Evolutionary conservation across 2,329 filamentous ascomycete species (phyloP), one percentile per base, ranked within the genome.

Genomic region (Xylariaceae sp.): DNA sequence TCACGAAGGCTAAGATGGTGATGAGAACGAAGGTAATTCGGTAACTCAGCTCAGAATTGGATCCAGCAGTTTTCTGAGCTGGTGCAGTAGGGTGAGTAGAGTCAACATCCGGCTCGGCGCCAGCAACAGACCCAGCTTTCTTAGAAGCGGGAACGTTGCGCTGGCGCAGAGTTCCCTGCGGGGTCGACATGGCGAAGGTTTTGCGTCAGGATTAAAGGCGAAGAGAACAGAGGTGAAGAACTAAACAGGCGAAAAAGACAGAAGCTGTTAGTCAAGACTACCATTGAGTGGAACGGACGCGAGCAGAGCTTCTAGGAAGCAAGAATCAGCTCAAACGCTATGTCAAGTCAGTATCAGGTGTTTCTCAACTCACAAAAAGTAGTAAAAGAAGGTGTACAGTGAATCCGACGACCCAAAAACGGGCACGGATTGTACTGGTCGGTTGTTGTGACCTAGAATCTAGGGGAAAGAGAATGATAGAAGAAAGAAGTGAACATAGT

Each of bases 1-100:
- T 97, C 59, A 91, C 68, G 68, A 99, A 97, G 48, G 90, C 92
- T 62, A 96, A 75, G 31, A 83, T 67, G 1, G 92, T 97, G 68
- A 96, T 85, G 63, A 96, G 70, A 34, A 74, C 72, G 56, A 96
- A 80, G 58, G 84, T 88, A 61, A 94, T 72, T 78, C 87, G 85
- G 78, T 96, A 95, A 66, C 95, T 89, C 79, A 83, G 86, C 72
- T 95, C 88, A n/a, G 80, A 79, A 54, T 73, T 73, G 35, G 73
- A 66, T 39, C 70, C 61, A 9, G 69, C 66, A 9, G 53, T 9
- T 59, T 74, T 72, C 51, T 67, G 54, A 51, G 68, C 71, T 37
- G 70, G 67, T 19, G 19, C 19, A 19, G 19, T 19, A 19, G 19
- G 19, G 62, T 76, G 75, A 55, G 81, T 68, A 65, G 73, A 75